phyloP scores from a whole-genome alignment of 768 basidiomycete species.

The Mycena leptocephala region DNA sequence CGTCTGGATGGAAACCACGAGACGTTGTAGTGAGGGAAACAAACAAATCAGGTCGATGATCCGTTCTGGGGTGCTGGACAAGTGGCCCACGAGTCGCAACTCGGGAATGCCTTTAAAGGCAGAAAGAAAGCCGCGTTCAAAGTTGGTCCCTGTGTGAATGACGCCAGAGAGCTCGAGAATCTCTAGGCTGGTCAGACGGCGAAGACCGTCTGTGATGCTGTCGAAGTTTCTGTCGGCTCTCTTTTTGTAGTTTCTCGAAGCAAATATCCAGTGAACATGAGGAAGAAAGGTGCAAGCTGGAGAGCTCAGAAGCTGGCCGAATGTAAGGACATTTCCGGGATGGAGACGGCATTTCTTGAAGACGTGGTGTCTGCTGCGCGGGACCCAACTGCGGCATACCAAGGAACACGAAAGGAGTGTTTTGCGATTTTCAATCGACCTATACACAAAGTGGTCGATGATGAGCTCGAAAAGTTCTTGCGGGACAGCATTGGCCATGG shows the following conservation, averaged over 20 bases:
- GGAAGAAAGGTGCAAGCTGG: not conserved
- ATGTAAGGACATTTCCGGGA: not conserved
- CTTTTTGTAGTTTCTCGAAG: no score
- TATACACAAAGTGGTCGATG: not conserved
- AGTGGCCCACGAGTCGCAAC: not conserved
- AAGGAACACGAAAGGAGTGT: not conserved
- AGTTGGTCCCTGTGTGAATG: not conserved
- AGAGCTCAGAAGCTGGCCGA: not conserved
- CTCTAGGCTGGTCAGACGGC: not conserved
- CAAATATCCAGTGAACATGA: not conserved
- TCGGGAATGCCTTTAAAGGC: not conserved
- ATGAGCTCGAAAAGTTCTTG: not conserved
- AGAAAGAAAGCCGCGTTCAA: not conserved
- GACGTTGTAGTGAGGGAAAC: not conserved
- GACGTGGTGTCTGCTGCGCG: not conserved
- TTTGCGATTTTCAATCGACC: not conserved
- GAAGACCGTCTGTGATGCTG: not conserved
- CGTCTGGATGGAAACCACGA: not conserved
- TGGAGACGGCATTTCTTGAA: not conserved
- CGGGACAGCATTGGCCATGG: not conserved
- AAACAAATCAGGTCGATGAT: not conserved
- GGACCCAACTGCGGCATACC: not conserved
- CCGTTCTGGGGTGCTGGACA: not conserved
- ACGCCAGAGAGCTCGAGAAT: not conserved
- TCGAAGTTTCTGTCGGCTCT: not conserved